Base-by-base conservation (phyloP, 208 protist species). In the Strigomonas oncopelti region DNA sequence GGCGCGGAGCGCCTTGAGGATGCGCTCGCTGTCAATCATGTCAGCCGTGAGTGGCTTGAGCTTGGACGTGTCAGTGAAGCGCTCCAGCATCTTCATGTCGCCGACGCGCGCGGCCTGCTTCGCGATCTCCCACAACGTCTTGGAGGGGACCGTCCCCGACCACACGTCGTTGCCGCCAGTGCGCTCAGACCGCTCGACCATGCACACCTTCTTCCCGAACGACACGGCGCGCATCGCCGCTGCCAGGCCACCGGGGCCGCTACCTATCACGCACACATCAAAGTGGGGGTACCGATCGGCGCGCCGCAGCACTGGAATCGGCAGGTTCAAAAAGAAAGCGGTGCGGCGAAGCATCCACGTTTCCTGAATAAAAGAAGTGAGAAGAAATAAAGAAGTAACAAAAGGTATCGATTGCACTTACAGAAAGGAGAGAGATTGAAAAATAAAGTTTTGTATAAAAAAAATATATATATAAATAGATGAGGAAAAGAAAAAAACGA, bases 251-350 rank as follows among this genome's bases (percentile, higher is more conserved):
- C 70, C 86, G 0, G 86, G 83, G 16, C 86, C 86, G 29, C 69
- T 77, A 48, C 86, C 86, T 61, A 92, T 89, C 58, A 92, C 71
- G 56, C 86, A 92, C 2, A 92, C 63, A 54, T 92, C 83, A 46
- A 84, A 87, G 48, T 80, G 79, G 2, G 78, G 79, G 54, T 81
- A 77, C 48, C 72, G 80, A n/a, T 71, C 72, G n/a, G 69, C 64
- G 25, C 74, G 74, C 31, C 78, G 75, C 51, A 74, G 75, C 56
- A 89, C 77, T 32, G 80, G 74, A 18, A 78, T 72, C 0, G 79
- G 83, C 60, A 78, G 65, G 51, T 58, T 45, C 31, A 34, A 9
- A 36, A 7, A 0, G 32, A 27, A 46, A 48, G 31, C 54, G 36
- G 28, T n/a, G 66, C 29, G 59, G 59, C 36, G 51, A 29, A 59